Base-by-base conservation (phyloP, 345 rosid genomes). In the Microthlaspi erraticum region DNA sequence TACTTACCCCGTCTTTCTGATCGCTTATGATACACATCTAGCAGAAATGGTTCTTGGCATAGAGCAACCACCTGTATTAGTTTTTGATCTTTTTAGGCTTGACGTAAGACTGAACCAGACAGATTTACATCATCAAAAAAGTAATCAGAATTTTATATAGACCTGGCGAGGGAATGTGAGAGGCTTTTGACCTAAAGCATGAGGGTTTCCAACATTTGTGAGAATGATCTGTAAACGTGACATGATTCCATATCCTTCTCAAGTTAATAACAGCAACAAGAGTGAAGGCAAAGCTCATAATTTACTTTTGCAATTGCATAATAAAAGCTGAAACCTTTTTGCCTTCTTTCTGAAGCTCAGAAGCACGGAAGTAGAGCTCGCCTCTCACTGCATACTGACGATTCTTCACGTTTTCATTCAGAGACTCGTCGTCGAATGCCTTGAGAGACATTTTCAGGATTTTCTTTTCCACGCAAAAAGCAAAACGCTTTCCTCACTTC, bases 321-420 rank as follows among this genome's bases (percentile, higher is more conserved):
- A 0, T 19, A 37, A 20, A 50, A 39, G 0, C 73, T 5, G 5
- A 3, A 79, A 93, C 99, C 95, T 84, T 91, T 80, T 91, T 94
- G 78, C 96, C 98, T 83, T 90, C 93, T 84, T 93, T 90, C 72
- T 93, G 98, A 78, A 93, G 98, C 91, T 88, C 93, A 70, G 97
- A 87, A 68, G 98, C 98, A 80, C 98, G 92, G 76, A 93, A 97
- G 70, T 93, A 93, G 76, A 93, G 68, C 83, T 93, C 96, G 2
- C 98, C 98, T 80, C 97, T 83, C 1, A 93, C 96, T 19, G 93
- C 96, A 80, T 90, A 87, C 76, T 93, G 93, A 69, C 87, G 87
- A 81, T 90, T 84, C 92, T 93, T 93, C 79, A 93, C 93, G 23
- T 93, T 90, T 71, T 88, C 92, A 65, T 93, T 93, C 79, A 93